A percentile compares a stretch with the other conserved stretches of the same genome.
These are phyloP conservation scores for Gastrolobium villosum DNA, from an alignment of 306 rosid genomes.

Conservation along the genomic window DNA sequence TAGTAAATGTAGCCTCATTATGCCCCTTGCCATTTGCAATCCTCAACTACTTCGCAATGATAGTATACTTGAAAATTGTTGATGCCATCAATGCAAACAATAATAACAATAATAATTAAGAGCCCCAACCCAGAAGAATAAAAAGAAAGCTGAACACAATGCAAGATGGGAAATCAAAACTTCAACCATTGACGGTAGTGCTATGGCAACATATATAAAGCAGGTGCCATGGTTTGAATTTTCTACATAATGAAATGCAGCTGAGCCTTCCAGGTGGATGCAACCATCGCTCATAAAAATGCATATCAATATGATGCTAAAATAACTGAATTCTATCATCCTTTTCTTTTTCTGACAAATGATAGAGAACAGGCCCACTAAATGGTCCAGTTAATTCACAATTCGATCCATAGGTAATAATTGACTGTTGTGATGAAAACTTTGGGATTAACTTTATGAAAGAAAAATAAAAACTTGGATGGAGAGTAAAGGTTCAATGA, in stretches of 20 bases:
- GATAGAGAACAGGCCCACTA: conserved; percentile 48
- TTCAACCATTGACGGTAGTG: conserved; percentile 41
- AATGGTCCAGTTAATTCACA: conserved; percentile 29
- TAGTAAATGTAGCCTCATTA: conserved; percentile 48
- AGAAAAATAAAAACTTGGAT: not conserved
- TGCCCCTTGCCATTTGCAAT: conserved; percentile 51
- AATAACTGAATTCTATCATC: conserved; percentile 29
- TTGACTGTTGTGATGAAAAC: conserved; percentile 42
- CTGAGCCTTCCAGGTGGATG: conserved; percentile 51
- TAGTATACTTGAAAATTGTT: conserved; percentile 65
- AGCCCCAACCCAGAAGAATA: conserved; percentile 36
- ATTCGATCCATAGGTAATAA: conserved; percentile 41
- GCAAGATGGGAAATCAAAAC: conserved; percentile 41
- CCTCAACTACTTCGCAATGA: conserved; percentile 60
- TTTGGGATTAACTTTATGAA: conserved; percentile 37
- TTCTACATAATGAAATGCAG: conserved; percentile 50
- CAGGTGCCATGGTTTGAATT: conserved; percentile 30
- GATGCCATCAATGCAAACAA: conserved; percentile 58
- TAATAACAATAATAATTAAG: conserved; percentile 51
- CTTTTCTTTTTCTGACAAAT: conserved; percentile 40
- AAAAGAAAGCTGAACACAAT: conserved; percentile 37
- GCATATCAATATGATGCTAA: conserved; percentile 29
- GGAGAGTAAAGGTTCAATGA: conserved; percentile 45
- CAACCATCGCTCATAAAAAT: conserved; percentile 43
- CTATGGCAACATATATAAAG: conserved; percentile 38